A percentile compares a stretch with the other conserved stretches of the same genome.
Evolutionary conservation across 441 rosid genomes (phyloP).

Genomic region (Raphanus hybrid): DNA sequence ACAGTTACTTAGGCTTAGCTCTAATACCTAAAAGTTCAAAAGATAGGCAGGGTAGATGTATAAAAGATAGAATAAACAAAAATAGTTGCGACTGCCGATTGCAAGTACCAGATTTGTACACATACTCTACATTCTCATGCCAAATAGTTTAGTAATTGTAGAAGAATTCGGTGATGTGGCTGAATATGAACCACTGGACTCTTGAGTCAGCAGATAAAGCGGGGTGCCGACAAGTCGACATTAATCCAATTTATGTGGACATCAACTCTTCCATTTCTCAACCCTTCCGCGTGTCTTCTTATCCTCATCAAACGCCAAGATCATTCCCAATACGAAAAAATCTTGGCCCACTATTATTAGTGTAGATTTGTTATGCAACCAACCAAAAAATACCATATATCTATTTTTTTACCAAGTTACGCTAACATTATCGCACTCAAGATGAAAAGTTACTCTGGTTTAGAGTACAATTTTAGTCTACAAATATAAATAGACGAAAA

Average conservation of each 20-base stretch:
- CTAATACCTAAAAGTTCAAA: too few relatives aligned
- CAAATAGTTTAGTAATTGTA: conserved; percentile 15
- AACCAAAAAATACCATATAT: background rate
- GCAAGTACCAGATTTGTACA: conserved; percentile 33
- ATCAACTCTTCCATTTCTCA: conserved; percentile 20
- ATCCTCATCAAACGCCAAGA: conserved; percentile 33
- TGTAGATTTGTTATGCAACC: conserved; percentile 15
- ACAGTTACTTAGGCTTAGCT: too few relatives aligned
- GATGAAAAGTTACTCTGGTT: background rate
- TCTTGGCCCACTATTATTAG: conserved; percentile 17
- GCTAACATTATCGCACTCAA: background rate
- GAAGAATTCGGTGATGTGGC: conserved; percentile 31
- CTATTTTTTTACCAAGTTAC: too few relatives aligned
- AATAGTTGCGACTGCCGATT: conserved; percentile 1
- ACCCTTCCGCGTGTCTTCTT: conserved; percentile 51
- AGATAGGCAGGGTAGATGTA: background rate
- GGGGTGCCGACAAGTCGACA: conserved; percentile 80
- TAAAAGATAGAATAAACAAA: background rate
- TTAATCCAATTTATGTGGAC: conserved; percentile 47
- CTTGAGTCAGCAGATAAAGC: conserved; percentile 51
- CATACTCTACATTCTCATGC: conserved; percentile 17
- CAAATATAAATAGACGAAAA: too few relatives aligned
- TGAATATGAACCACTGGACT: conserved; percentile 25
- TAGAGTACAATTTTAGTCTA: too few relatives aligned
- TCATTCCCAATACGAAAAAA: conserved; percentile 1